Conservation (phyloP, 805 yeast species). For the Candida tibetensis region DNA sequence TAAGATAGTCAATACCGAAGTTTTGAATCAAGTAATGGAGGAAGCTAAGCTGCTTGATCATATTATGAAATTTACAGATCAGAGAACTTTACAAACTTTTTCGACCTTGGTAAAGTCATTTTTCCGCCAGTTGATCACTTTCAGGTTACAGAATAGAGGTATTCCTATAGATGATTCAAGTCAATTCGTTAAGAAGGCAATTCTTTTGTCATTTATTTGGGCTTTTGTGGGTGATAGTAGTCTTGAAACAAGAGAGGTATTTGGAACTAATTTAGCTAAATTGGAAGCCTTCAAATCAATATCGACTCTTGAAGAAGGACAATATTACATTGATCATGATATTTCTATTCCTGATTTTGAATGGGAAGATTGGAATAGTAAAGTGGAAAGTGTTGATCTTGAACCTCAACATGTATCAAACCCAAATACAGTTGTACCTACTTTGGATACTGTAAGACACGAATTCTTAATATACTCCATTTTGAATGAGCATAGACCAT, state of each 20-base stretch:
- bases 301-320: constrained; percentile 9
- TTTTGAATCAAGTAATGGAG: constrained; percentile 1
- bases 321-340: constrained; percentile 37
- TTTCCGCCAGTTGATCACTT: constrained; percentile 21
- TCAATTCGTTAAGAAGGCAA: constrained; percentile 29
- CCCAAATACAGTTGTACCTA: constrained; percentile 71
- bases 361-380: constrained; percentile 42
- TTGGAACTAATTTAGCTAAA: constrained; percentile 23
- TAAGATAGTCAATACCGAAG: constrained; percentile 1
- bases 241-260: constrained; percentile 33
- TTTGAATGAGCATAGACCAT: constrained; percentile 53
- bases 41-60: constrained; percentile 37
- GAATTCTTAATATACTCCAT: constrained; percentile 58
- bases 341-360: constrained; percentile 43
- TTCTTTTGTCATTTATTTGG: constrained; percentile 52
- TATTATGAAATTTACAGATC: constrained; percentile 47
- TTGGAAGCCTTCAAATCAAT: constrained; percentile 6
- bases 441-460: constrained; percentile 71
- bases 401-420: constrained; percentile 58
- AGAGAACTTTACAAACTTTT: constrained; percentile 38
- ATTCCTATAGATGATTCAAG: constrained; percentile 22
- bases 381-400: constrained; percentile 43
- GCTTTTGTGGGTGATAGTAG: constrained; percentile 59
- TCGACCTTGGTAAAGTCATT: constrained; percentile 38
- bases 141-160: constrained; percentile 7